These are phyloP conservation scores for Citrus mangshanensis DNA, from an alignment of 345 rosid species.

Conservation along the genomic window DNA sequence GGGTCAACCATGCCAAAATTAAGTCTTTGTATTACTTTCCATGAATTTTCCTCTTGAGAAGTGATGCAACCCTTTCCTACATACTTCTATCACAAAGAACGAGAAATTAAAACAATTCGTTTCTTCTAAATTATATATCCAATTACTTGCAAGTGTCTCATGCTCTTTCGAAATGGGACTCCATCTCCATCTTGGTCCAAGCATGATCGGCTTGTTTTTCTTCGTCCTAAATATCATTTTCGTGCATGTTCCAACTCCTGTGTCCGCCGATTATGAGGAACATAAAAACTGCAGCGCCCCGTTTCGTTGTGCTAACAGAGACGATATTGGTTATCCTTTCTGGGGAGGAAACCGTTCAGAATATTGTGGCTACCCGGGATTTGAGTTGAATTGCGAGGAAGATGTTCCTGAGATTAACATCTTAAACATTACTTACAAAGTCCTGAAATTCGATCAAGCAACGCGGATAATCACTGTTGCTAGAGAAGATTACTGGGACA, in stretches of 20 bases:
- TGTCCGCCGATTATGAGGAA: neutral
- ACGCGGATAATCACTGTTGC: neutral
- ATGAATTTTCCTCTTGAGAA: too few species aligned
- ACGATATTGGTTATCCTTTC: slow-evolving; percentile 26
- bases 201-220: too few species aligned
- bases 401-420: neutral
- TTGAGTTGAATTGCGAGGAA: neutral
- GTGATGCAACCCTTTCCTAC: too few species aligned
- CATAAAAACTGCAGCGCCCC: slow-evolving; percentile 15
- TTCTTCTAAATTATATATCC: too few species aligned
- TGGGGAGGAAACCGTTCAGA: slow-evolving; percentile 23
- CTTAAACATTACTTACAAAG: neutral
- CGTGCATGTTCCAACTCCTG: neutral
- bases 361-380: slow-evolving; percentile 11
- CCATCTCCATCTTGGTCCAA: too few species aligned
- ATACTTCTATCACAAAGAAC: too few species aligned
- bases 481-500: neutral
- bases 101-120: too few species aligned
- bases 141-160: too few species aligned
- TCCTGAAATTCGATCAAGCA: neutral
- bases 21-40: too few species aligned
- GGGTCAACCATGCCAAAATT: too few species aligned
- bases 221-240: neutral
- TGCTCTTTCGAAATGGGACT: too few species aligned
- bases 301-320: slow-evolving; percentile 19